phyloP scores from a whole-genome alignment of 1,139 yeast species.

The Pichia sp. region DNA sequence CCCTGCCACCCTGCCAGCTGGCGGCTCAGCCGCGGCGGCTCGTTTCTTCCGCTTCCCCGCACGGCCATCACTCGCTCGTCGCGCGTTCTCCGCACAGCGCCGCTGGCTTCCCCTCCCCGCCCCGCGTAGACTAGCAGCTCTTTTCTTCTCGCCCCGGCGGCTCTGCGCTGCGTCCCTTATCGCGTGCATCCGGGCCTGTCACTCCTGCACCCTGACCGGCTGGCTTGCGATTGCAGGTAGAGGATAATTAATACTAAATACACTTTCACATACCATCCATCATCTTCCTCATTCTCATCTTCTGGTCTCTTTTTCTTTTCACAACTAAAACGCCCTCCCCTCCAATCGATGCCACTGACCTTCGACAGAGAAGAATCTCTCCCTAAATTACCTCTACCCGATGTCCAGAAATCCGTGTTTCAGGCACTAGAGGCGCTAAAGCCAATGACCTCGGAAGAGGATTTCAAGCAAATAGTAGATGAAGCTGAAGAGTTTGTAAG shows the following conservation, averaged over 20 bases:
- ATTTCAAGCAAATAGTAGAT: conserved; percentile 33
- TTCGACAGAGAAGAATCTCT: conserved; percentile 30
- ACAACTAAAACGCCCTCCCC: not conserved
- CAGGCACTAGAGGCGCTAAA: conserved; percentile 43
- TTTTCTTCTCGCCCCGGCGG: no score
- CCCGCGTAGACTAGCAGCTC: no score
- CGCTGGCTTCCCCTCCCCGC: not conserved
- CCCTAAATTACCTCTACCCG: conserved; percentile 52
- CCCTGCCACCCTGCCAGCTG: not conserved
- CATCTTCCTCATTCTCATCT: not conserved
- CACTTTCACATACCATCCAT: no score
- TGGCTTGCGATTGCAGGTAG: no score
- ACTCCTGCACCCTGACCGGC: no score
- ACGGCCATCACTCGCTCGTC: no score
- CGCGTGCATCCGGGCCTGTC: no score
- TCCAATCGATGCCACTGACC: conserved; percentile 11
- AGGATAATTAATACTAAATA: no score
- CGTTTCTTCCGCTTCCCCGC: not conserved
- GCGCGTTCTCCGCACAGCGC: no score
- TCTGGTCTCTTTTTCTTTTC: not conserved
- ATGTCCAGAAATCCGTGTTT: conserved; percentile 36
- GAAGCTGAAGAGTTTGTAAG: conserved; percentile 41
- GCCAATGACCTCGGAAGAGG: conserved; percentile 42
- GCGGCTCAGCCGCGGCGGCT: not conserved
- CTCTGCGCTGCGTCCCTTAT: no score